Base-by-base conservation (phyloP, 148 eudicot species). In the Selenicereus undatus region DNA sequence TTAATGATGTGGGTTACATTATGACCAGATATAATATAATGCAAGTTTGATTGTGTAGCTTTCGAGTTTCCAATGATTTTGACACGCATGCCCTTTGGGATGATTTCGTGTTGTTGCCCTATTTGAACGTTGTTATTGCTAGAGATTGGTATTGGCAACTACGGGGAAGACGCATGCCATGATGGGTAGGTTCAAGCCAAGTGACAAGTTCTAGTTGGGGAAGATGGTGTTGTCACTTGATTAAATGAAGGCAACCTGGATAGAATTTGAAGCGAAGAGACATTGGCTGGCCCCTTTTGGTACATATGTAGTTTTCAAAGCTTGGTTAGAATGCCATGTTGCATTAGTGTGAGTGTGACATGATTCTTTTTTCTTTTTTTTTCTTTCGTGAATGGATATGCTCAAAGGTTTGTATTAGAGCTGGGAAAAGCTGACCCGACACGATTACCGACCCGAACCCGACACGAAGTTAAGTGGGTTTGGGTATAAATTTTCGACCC, bases 241-340 rank as follows among this genome's bases (percentile, higher is more conserved):
- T 8, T 30, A 5, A 14, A 3, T 29, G 32, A 8, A 73, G 29
- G 35, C 79, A 13, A 60, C 52, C 36, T 62, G 71, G 70, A 58
- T 60, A 56, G 62, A 17, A 56, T 56, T 56, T 56, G 18, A 29
- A 76, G 50, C 51, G 3, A 76, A 52, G 66, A 24, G 65, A 75
- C 66, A 30, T 36, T 11, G 6, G 54, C 60, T 35, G 79, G 56
- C 6, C 54, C 72, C 64, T 48, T 20, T 48, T 68, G 62, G 52
- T 12, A 7, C n/a, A 50, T 35, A 3, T 2, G 71, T 68, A 17
- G 8, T 24, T 78, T 78, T 27, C 32, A 14, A n/a, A 39, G 72
- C 56, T 78, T 17, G 16, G 26, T 18, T 26, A 45, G 74, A 68
- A 45, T 78, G 80, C 74, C 77, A 74, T 74, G 16, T 58, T 58